phyloP scores from a whole-genome alignment of 805 yeast species.

The Osmozyma mogii region DNA sequence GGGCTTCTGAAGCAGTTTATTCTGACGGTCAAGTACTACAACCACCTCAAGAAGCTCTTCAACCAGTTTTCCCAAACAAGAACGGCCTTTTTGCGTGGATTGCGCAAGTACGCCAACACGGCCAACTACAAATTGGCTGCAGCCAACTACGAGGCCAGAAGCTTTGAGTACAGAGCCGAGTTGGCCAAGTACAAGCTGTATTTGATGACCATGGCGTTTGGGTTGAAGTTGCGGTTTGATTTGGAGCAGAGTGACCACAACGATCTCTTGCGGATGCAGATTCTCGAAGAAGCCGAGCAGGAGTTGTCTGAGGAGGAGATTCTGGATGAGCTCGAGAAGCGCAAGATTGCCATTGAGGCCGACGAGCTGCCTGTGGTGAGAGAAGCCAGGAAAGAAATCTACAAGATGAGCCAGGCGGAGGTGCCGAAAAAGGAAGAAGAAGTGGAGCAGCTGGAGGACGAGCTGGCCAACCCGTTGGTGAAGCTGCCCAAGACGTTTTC shows the following conservation, averaged over 20 bases:
- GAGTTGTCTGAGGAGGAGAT: slow-evolving; percentile 4
- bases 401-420: not conserved
- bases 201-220: slow-evolving; percentile 38
- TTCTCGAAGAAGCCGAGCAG: slow-evolving; percentile 1
- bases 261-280: not conserved
- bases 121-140: slow-evolving; percentile 30
- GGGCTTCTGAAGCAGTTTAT: slow-evolving; percentile 39
- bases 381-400: not conserved
- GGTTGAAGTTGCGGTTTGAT: slow-evolving; percentile 38
- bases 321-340: slow-evolving; percentile 3
- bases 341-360: slow-evolving; percentile 2
- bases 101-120: slow-evolving; percentile 18
- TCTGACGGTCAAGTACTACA: slow-evolving; percentile 34
- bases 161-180: slow-evolving; percentile 38
- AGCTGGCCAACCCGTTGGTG: slow-evolving; percentile 20
- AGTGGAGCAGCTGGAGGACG: slow-evolving; percentile 6
- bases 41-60: slow-evolving; percentile 28
- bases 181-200: slow-evolving; percentile 38
- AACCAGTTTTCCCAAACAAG: slow-evolving; percentile 24
- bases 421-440: slow-evolving; percentile 10
- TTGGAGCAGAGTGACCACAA: slow-evolving; percentile 25
- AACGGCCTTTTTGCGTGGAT: slow-evolving; percentile 20
- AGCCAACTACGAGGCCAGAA: slow-evolving; percentile 33
- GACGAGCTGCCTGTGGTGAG: not conserved
- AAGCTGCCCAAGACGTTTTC: slow-evolving; percentile 37